Evolutionary conservation across 768 basidiomycete species (phyloP), one percentile per base, ranked within the genome.

Genomic region (Goffeauzyma gilvescens): DNA sequence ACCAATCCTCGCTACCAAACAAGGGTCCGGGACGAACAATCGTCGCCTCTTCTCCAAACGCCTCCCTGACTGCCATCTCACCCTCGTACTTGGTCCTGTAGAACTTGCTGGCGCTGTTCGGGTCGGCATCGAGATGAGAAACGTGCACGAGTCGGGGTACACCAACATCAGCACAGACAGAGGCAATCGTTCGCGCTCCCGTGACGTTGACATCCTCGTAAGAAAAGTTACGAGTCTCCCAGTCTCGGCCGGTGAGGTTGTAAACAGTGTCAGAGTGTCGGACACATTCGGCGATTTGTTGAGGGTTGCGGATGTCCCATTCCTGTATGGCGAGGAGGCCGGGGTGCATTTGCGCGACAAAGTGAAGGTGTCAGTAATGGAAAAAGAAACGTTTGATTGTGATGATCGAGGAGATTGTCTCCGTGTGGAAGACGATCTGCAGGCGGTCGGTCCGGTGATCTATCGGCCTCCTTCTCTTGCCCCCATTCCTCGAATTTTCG

Each of bases 181-280:
- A 72, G 17, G 93, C 93, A 58, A 96, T 90, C 46, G 73, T 72
- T 48, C 76, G 78, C 10, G 93, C 82, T 12, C 85, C 86, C 49
- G 69, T 65, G 35, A 79, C 77, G 60, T 93, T 78, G 18, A 93
- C 82, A 42, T 79, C 77, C 36, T 72, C 66, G 65, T 71, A 89
- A 57, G 73, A 69, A 67, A 81, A 96, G 68, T 93, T 95, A 90
- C 90, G 90, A 47, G 93, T 98, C 68, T 84, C 81, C 60, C 79
- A 90, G 62, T 96, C 83, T 38, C 89, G 71, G 15, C 90, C 87
- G 38, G 82, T 79, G 44, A 95, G 78, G 67, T 95, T 96, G 70
- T 87, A 93, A 17, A 98, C 93, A 4, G 79, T 81, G 61, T 96
- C 85, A 15, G 90, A 95, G 65, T 93, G 86, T 51, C 83, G 72